Evolutionary conservation across 73 alveolate genomes (phyloP), one percentile per base, ranked within the genome.

Genomic region (Urostyla sp.): DNA sequence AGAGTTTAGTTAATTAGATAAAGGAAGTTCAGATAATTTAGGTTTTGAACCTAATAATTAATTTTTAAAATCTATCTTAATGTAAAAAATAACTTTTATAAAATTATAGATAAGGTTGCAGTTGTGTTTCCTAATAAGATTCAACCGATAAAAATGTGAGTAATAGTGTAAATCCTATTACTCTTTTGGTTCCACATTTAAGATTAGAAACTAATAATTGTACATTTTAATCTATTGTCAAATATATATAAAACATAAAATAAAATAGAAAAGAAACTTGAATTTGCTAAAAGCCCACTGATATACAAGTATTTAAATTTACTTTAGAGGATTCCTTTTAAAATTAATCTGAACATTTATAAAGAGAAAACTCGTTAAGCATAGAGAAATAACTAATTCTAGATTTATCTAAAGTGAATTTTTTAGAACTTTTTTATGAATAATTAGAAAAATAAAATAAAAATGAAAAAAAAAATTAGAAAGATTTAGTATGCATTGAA

Each of bases 101-200:
- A 13, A 43, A n/a, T 43, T 18, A 18, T 63, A 63, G 79, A 63
- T 57, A 63, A 63, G 79, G 79, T 27, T 63, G 79, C 50, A 63
- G 79, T 23, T 57, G 79, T 4, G 31, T 63, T 4, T 21, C 61
- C n/a, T n/a, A n/a, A n/a, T n/a, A n/a, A n/a, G n/a, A n/a, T 2
- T 20, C 75, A 26, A 73, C 32, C 18, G 59, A 51, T 21, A 75
- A 54, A 52, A 31, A 51, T 1, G 85, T 32, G 24, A 8, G 34
- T 7, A 63, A 63, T 63, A 63, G 44, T 24, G 79, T 63, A 26
- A 48, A 54, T 26, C 85, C 85, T 32, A 48, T 73, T 20, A 18
- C 74, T 32, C 18, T 73, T 0, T 15, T 36, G 36, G 69, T 73
- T 16, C 85, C 85, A 16, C 55, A 73, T 21, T 15, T 73, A 18